Evolutionary conservation across 495 filamentous ascomycete species (phyloP).

Genomic region (Pseudoneurospora amorphoporcata): DNA sequence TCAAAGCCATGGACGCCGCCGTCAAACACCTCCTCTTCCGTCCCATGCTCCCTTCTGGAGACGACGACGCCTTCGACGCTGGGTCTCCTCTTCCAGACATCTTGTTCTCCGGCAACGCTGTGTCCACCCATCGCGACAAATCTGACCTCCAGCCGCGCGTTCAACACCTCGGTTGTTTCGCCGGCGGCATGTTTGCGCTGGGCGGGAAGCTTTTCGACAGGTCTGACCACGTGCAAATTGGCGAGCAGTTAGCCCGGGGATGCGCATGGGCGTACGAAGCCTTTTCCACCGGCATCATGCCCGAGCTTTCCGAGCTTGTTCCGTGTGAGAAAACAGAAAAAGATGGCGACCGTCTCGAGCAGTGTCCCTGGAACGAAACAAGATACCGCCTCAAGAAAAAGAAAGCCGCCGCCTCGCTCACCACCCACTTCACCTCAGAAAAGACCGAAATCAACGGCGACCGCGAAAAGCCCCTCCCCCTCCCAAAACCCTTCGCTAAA

Average conservation of each 20-base stretch:
- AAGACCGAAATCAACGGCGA: not conserved
- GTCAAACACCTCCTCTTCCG: constrained; percentile 62
- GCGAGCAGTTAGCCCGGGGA: constrained; percentile 71
- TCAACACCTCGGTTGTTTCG: constrained; percentile 60
- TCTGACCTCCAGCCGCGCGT: constrained; percentile 25
- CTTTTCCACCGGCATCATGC: constrained; percentile 79
- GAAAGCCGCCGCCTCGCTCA: not conserved
- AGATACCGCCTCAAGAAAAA: constrained; percentile 2
- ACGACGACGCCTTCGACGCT: not conserved
- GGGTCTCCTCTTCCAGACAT: constrained; percentile 43
- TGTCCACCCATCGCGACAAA: constrained; percentile 9
- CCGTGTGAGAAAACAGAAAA: constrained; percentile 17
- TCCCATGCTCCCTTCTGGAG: constrained; percentile 42
- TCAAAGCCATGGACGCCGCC: constrained; percentile 50
- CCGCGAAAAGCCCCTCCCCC: constrained; percentile 34
- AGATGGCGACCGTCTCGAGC: constrained; percentile 29
- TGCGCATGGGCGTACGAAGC: constrained; percentile 86
- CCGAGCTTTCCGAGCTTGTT: constrained; percentile 56
- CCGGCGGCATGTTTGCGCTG: constrained; percentile 84
- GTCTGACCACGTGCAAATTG: constrained; percentile 63
- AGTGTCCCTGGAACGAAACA: constrained; percentile 19
- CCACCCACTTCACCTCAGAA: not conserved
- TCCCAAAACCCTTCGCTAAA: constrained; percentile 48
- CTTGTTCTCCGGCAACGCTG: constrained; percentile 47
- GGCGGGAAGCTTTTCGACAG: constrained; percentile 66